Evolutionary conservation across 495 filamentous ascomycete species (phyloP), one percentile per base, ranked within the genome.

Genomic region (Penicillium waksmanii): DNA sequence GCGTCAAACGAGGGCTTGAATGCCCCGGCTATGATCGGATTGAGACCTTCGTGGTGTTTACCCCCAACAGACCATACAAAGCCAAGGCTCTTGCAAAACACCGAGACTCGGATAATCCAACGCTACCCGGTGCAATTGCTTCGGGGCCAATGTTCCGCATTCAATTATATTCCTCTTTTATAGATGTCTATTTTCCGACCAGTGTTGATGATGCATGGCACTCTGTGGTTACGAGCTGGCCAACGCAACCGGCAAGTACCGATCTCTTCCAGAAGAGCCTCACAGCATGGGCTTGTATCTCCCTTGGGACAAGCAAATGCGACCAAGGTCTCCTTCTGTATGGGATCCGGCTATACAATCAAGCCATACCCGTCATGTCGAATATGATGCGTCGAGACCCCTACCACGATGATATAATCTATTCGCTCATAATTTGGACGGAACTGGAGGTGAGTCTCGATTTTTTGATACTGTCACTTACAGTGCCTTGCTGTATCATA

Each of bases 181-280:
- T 48, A 5, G 23, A 31, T 48, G 21, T 13, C 3, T 48, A 48
- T 48, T 48, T 48, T 19, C 46, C 46, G 5, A n/a, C 15, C 23
- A 23, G 23, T 12, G 46, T 48, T 12, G 12, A 48, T 27, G 46
- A 23, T 19, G 46, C 46, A 25, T 48, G 46, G 21, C 15, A 48
- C 21, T 17, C 42, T n/a, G 42, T 46, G 18, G 42, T 46, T 17
- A 46, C 42, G 42, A n/a, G 42, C 42, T 46, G 42, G 42, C 18
- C 42, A 17, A 46, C 42, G 8, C n/a, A 8, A 9, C 42, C 42
- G 9, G 42, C 18, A 21, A 46, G 42, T 5, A 46, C 42, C 42
- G 42, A 46, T 17, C 42, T 46, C n/a, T 46, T 46, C 18, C 42
- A 46, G 18, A 17, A 19, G 5, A 46, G 42, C n/a, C 42, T 46